These are phyloP conservation scores for Apocynum venetum DNA, from an alignment of 257 asterid species.

Conservation along the genomic window DNA sequence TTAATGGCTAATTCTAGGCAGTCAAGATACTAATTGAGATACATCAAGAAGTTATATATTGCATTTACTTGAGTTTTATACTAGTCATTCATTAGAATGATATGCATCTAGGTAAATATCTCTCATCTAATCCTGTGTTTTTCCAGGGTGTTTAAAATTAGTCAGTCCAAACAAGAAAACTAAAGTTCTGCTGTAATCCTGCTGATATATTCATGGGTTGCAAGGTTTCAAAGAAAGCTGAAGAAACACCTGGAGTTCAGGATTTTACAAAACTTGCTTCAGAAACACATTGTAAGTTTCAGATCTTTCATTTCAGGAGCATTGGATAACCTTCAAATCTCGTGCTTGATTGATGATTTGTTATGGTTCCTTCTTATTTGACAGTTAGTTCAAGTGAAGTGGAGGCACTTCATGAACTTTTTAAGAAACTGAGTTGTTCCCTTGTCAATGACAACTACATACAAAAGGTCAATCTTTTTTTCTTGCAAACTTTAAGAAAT, in stretches of 20 bases:
- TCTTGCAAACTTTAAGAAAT: too few species aligned
- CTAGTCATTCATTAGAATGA: neutral
- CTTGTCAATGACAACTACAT: conserved; percentile 17
- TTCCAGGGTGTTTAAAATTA: neutral
- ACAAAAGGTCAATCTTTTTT: conserved; percentile 16
- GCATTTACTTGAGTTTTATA: neutral
- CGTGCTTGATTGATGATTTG: neutral
- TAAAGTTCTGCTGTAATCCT: neutral
- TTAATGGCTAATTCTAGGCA: neutral
- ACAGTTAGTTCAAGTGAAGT: conserved; percentile 21
- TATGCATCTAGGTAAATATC: neutral
- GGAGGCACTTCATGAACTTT: conserved; percentile 21
- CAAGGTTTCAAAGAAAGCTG: conserved; percentile 14
- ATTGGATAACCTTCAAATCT: neutral
- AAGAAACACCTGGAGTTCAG: conserved; percentile 4
- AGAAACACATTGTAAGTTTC: conserved; percentile 24
- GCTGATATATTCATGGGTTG: conserved; percentile 15
- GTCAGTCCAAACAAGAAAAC: neutral
- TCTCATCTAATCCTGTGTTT: neutral
- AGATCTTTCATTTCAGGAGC: neutral
- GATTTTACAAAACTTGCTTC: conserved; percentile 24
- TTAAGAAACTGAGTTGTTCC: conserved; percentile 17
- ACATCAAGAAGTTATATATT: too few species aligned
- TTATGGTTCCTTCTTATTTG: neutral
- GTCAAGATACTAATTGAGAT: neutral